Conservation (phyloP, 345 rosid species). For the Euphorbia tirucalli region DNA sequence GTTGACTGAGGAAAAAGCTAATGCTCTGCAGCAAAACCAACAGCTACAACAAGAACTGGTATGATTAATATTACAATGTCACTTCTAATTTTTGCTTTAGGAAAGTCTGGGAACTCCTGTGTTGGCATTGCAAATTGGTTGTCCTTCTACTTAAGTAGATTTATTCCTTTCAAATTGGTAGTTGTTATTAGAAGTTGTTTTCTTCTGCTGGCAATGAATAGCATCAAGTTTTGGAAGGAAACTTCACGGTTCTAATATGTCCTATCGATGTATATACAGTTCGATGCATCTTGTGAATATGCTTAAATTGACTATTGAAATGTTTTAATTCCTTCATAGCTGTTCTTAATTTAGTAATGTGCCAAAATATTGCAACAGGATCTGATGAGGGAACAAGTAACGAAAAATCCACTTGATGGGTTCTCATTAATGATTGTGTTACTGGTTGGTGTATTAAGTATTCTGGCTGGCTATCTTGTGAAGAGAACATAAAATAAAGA, state of each 20-base stretch:
- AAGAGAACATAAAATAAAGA: conserved; percentile 32
- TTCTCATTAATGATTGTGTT: conserved; percentile 44
- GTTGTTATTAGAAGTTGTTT: neutral
- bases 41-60: conserved; percentile 75
- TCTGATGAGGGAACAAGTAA: conserved; percentile 46
- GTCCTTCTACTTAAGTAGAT: neutral
- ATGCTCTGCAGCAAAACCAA: conserved; percentile 57
- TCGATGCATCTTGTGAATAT: neutral
- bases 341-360: neutral
- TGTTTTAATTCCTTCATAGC: neutral
- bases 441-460: conserved; percentile 58
- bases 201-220: neutral
- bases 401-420: conserved; percentile 44
- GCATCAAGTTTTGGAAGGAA: neutral
- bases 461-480: conserved; percentile 53
- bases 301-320: neutral
- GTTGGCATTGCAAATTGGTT: neutral
- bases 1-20: conserved; percentile 71
- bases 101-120: neutral
- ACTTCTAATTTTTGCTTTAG: neutral
- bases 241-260: neutral
- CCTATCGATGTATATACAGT: neutral
- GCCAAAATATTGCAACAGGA: conserved; percentile 45
- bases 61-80: conserved; percentile 17
- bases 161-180: neutral